These are phyloP conservation scores for Bremia lactucae DNA, from an alignment of 352 stramenopile genomes.

Conservation along the genomic window DNA sequence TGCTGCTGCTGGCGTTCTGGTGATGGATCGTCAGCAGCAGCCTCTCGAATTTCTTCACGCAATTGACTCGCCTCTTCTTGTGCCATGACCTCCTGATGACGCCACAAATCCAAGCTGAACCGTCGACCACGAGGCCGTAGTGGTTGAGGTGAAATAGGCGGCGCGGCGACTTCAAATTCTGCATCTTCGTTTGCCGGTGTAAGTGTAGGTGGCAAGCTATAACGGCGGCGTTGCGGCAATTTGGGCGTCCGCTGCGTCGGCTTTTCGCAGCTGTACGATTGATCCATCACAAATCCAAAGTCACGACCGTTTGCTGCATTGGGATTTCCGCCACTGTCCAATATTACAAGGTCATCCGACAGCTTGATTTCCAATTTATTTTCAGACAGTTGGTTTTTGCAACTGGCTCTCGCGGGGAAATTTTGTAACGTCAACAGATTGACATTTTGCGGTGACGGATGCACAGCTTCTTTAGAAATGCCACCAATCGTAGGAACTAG, in stretches of 20 bases:
- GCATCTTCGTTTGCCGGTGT: conserved; percentile 13
- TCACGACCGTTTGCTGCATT: conserved; percentile 25
- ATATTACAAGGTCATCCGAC: conserved; percentile 8
- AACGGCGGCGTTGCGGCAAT: conserved; percentile 15
- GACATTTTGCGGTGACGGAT: conserved; percentile 11
- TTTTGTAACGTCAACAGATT: conserved; percentile 7
- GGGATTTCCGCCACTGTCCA: conserved; percentile 23
- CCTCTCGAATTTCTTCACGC: conserved; percentile 43
- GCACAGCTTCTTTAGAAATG: conserved; percentile 9
- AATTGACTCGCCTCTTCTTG: conserved; percentile 34
- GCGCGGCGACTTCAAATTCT: conserved; percentile 5
- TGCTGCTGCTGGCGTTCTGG: conserved; percentile 60
- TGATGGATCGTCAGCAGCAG: conserved; percentile 46
- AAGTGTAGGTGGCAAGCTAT: conserved; percentile 16
- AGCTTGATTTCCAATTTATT: conserved; percentile 22
- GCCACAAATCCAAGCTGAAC: conserved; percentile 45
- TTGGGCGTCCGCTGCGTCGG: conserved; percentile 31
- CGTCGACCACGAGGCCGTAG: conserved; percentile 24
- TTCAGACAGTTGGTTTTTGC: conserved; percentile 17
- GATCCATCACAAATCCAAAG: conserved; percentile 18
- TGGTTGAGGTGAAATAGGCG: conserved; percentile 22
- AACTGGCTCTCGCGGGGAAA: conserved; percentile 3
- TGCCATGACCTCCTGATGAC: conserved; percentile 28
- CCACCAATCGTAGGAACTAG: too few species aligned
- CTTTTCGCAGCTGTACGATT: conserved; percentile 20